A percentile compares a stretch with the other conserved stretches of the same genome.
These are phyloP conservation scores for Lagenidium giganteum DNA, from an alignment of 352 stramenopile genomes.

Conservation along the genomic window DNA sequence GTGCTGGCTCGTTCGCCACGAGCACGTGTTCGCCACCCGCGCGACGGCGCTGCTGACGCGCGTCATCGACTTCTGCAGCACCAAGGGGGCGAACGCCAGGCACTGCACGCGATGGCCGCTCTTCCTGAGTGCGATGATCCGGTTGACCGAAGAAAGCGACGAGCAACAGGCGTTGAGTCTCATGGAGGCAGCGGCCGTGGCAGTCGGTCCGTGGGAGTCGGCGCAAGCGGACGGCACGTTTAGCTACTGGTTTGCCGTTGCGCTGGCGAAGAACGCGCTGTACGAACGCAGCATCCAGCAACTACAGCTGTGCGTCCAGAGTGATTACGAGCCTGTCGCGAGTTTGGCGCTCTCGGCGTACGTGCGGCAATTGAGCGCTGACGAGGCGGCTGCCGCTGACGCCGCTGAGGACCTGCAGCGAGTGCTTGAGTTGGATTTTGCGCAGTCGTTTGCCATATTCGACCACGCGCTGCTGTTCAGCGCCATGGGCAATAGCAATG, in stretches of 20 bases:
- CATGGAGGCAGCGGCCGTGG: constrained; percentile 17
- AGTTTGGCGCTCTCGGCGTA: constrained; percentile 52
- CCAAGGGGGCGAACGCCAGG: too few species aligned
- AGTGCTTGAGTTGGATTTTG: constrained; percentile 49
- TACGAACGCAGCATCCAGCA: constrained; percentile 13
- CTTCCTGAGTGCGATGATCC: constrained; percentile 39
- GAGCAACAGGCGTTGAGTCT: constrained; percentile 18
- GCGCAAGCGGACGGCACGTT: constrained; percentile 12
- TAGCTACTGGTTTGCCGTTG: constrained; percentile 56
- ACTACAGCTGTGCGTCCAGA: constrained; percentile 38
- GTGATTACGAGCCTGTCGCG: constrained; percentile 38
- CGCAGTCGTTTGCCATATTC: constrained; percentile 40
- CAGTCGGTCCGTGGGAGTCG: neutral
- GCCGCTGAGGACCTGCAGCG: constrained; percentile 43
- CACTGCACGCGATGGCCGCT: too few species aligned
- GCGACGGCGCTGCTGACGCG: too few species aligned
- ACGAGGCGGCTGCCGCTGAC: constrained; percentile 30
- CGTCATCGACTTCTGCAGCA: too few species aligned
- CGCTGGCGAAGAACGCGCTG: constrained; percentile 24
- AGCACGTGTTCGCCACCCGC: too few species aligned
- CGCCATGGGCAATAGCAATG: constrained; percentile 30
- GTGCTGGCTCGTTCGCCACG: too few species aligned
- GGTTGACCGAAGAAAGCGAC: constrained; percentile 22
- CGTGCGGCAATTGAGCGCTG: too few species aligned
- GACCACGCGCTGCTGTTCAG: constrained; percentile 70